A percentile compares a stretch with the other conserved stretches of the same genome.
Conservation (phyloP, 257 asterid species). For the Schizonepeta tenuifolia region DNA sequence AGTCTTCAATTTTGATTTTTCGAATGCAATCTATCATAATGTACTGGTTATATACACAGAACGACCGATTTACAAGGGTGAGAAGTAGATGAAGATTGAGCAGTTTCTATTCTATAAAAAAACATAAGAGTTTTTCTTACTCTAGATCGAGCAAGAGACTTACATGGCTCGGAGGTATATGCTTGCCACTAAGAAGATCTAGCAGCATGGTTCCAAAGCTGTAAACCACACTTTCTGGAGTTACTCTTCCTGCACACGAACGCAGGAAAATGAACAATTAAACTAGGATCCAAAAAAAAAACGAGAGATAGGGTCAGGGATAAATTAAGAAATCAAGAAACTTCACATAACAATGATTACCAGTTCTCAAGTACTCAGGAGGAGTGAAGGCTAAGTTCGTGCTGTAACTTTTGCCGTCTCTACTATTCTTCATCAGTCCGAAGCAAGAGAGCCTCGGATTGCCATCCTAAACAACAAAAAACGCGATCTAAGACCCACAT, state of each 20-base stretch:
- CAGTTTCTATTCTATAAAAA: background rate
- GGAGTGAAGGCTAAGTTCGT: slow-evolving; percentile 67
- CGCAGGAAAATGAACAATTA: background rate
- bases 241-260: slow-evolving; percentile 52
- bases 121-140: background rate
- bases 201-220: slow-evolving; percentile 67
- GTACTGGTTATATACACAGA: background rate
- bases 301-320: background rate
- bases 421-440: slow-evolving; percentile 64
- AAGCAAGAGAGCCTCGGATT: slow-evolving; percentile 66
- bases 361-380: slow-evolving; percentile 66
- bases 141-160: background rate
- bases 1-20: background rate
- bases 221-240: slow-evolving; percentile 57
- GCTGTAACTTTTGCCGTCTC: slow-evolving; percentile 66
- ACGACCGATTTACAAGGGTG: background rate
- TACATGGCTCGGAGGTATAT: slow-evolving; percentile 68
- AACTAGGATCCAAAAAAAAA: background rate
- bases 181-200: slow-evolving; percentile 68
- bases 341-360: slow-evolving; percentile 30
- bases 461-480: slow-evolving; percentile 48
- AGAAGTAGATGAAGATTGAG: background rate
- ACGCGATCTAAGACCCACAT: slow-evolving; percentile 5
- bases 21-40: background rate
- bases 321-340: background rate